Base-by-base conservation (phyloP, 2,329 filamentous ascomycete genomes). In the Beauveria bassiana region DNA sequence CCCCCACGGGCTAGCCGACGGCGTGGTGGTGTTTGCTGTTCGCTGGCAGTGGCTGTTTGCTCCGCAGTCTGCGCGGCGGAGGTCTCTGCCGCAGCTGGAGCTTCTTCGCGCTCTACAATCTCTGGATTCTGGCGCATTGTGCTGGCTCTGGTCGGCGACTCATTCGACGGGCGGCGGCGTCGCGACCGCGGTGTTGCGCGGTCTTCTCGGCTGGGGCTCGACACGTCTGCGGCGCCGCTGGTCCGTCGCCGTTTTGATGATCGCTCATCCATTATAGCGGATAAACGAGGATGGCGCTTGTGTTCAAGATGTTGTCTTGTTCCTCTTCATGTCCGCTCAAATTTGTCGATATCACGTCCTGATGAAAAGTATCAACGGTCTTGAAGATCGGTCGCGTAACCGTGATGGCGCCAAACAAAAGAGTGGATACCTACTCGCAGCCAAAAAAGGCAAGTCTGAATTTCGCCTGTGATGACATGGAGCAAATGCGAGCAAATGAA, bases 141-240 rank as follows among this genome's bases (percentile, higher is more conserved):
- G 67, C 85, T 89, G 14, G 86, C 79, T 69, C 80, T 84, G 0
- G 86, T 88, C 0, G 87, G 86, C n/a, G 86, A 88, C 59, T 83
- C 83, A 68, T 86, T 89, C 1, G 86, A 88, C 1, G 82, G 79
- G 1, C 79, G 79, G 52, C 68, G 68, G 38, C 67, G 71, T 62
- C 66, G 70, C 42, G 69, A 66, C 38, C 59, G 61, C 45, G 63
- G 67, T 18, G 64, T 65, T 52, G 64, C 43, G 10, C 61, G 56
- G 24, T 58, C 61, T 5, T 66, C 67, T 55, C 66, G 67, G 61
- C 67, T 69, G 57, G 67, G 67, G 65, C 78, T 69, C 56, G 61
- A 54, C 62, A 64, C 42, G 65, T 61, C 59, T 60, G 50, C n/a
- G 54, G 50, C 46, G 24, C 76, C 68, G 54, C 79, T 68, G 8